These are phyloP conservation scores for Lonicera japonica DNA, from an alignment of 129 eudicot species.

Conservation along the genomic window DNA sequence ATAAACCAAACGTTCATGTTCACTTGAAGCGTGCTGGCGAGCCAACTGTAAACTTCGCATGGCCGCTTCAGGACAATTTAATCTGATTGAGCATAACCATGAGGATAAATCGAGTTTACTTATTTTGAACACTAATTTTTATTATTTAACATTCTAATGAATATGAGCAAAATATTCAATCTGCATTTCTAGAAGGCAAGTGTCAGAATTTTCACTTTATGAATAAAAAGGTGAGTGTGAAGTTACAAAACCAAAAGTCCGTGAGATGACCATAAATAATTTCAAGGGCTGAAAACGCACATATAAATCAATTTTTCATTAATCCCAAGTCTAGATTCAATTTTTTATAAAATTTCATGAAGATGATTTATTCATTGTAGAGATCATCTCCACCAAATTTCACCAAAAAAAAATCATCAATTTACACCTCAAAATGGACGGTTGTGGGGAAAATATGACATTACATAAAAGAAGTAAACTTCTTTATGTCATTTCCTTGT, in stretches of 20 bases:
- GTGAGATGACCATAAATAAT: not conserved
- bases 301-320: too few species aligned
- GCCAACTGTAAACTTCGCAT: constrained; percentile 94
- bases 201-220: too few species aligned
- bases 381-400: not conserved
- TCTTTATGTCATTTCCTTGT: too few species aligned
- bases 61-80: constrained; percentile 97
- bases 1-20: constrained; percentile 82
- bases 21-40: constrained; percentile 84
- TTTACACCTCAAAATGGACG: too few species aligned
- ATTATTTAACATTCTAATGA: not conserved
- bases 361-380: not conserved
- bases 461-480: too few species aligned
- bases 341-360: not conserved
- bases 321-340: too few species aligned
- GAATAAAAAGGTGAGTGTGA: too few species aligned
- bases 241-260: too few species aligned
- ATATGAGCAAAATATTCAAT: too few species aligned
- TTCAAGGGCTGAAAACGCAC: not conserved
- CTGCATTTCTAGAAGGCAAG: too few species aligned
- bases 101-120: constrained; percentile 4
- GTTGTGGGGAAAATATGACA: too few species aligned
- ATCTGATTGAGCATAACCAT: constrained; percentile 34
- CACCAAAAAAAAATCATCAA: not conserved
- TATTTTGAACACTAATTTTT: too few species aligned